Evolutionary conservation across 331 rosid species (phyloP).

Genomic region (Malus hybrid): DNA sequence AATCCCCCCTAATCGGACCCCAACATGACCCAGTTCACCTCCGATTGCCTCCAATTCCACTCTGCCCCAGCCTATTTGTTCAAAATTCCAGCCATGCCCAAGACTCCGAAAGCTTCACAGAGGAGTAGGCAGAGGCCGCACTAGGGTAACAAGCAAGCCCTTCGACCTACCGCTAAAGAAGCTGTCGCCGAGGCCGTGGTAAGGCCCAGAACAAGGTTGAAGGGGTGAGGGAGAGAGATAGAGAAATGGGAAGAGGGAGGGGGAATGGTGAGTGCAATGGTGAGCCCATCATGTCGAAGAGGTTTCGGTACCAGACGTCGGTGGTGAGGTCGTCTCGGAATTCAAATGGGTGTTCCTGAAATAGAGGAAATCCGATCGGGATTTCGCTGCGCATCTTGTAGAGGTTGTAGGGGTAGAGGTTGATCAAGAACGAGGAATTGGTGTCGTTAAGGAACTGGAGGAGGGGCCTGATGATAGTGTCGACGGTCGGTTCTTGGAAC

Average conservation of each 20-base stretch:
- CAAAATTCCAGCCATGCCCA: constrained; percentile 25
- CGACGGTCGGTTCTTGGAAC: constrained; percentile 35
- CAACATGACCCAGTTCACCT: neutral
- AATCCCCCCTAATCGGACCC: neutral
- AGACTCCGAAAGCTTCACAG: constrained; percentile 35
- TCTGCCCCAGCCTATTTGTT: neutral
- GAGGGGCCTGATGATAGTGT: constrained; percentile 37
- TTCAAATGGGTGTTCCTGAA: constrained; percentile 53
- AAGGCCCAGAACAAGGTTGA: constrained; percentile 47
- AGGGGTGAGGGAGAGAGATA: no score
- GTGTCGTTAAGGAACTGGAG: constrained; percentile 67
- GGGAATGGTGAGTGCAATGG: no score
- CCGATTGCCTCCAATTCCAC: neutral
- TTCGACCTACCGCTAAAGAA: constrained; percentile 36
- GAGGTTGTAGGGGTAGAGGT: constrained; percentile 71
- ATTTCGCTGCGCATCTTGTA: constrained; percentile 53
- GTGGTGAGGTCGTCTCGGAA: constrained; percentile 70
- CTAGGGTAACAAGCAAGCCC: constrained; percentile 45
- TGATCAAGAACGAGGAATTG: constrained; percentile 75
- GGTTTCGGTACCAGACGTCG: constrained; percentile 74
- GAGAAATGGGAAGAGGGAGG: no score
- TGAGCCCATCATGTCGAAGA: constrained; percentile 66
- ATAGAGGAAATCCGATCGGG: constrained; percentile 64
- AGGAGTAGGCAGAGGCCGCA: constrained; percentile 68
- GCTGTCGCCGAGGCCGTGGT: constrained; percentile 23